Base-by-base conservation (phyloP, 805 yeast species). In the Zygosaccharomyces bisporus region DNA sequence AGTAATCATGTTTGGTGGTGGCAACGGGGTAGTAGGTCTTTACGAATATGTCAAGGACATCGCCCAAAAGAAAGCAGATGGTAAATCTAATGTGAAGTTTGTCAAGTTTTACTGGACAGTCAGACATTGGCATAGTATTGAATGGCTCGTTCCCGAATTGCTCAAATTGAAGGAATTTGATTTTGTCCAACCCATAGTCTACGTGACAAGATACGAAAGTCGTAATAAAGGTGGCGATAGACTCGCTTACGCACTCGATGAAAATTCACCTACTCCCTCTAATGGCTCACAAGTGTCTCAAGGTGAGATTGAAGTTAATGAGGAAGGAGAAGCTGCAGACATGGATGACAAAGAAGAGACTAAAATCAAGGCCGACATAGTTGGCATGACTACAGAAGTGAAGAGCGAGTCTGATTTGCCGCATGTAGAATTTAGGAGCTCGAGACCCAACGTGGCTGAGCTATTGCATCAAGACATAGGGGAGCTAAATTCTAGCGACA, bases 91-190 rank as follows among this genome's bases (percentile, higher is more conserved):
- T 41, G 52, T 34, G 53, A 46, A 25, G 47, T 50, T 16, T 61
- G 72, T 23, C 49, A 73, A 75, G 45, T 69, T 86, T 43, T 64
- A 75, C 29, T 87, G 95, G 95, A 72, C 75, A 6, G 69, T 84
- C 7, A 69, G 81, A 44, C 77, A 79, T 29, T 67, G 70, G 46
- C 64, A 66, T 32, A 73, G 81, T 6, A 57, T 85, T 17, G 50
- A 54, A 12, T 77, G 78, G 78, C 77, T 78, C 51, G 39, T 51
- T 3, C 62, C 58, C 3, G 80, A 79, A 52, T 53, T 79, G 33
- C 55, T 43, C 21, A 40, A 32, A 18, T 37, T 58, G 23, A 46
- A 52, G 33, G 29, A 45, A 27, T 50, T 43, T 39, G 49, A 49
- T 33, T 52, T 47, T 34, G 46, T 56, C 14, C 50, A 56, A 33